Evolutionary conservation across 176 grass and related monocot species (phyloP).

Genomic region (Guadua angustifolia): DNA sequence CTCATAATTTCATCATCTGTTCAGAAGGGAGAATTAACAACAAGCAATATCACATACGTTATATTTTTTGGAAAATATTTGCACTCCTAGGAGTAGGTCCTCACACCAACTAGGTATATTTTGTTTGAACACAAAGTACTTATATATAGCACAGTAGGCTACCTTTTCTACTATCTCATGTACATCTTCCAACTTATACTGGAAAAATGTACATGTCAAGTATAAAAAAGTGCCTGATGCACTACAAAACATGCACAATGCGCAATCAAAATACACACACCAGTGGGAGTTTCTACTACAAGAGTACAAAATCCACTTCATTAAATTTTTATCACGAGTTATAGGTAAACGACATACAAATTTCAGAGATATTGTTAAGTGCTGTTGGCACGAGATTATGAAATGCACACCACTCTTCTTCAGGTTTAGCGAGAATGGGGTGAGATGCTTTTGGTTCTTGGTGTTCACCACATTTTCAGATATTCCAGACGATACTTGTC

Average conservation of each 20-base stretch:
- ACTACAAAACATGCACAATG: constrained; percentile 33
- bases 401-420: constrained; percentile 87
- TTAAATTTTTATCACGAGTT: constrained; percentile 23
- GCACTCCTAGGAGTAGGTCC: not conserved
- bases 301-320: not conserved
- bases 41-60: not conserved
- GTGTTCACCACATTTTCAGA: constrained; percentile 61
- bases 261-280: constrained; percentile 13
- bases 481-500: constrained; percentile 68
- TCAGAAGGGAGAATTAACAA: constrained; percentile 48
- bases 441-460: constrained; percentile 41
- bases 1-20: constrained; percentile 82
- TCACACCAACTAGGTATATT: not conserved
- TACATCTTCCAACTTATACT: constrained; percentile 12
- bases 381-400: constrained; percentile 75
- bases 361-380: constrained; percentile 79
- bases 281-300: constrained; percentile 25
- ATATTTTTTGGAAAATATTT: not conserved
- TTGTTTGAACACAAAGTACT: constrained; percentile 6
- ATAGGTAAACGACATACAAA: constrained; percentile 64
- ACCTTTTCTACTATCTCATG: not conserved
- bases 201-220: constrained; percentile 3
- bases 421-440: constrained; percentile 53
- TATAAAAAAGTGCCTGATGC: not conserved
- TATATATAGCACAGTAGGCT: constrained; percentile 24